Evolutionary conservation across 2,329 filamentous ascomycete genomes (phyloP), one percentile per base, ranked within the genome.

Genomic region (Ceratocystis diversiconidia): DNA sequence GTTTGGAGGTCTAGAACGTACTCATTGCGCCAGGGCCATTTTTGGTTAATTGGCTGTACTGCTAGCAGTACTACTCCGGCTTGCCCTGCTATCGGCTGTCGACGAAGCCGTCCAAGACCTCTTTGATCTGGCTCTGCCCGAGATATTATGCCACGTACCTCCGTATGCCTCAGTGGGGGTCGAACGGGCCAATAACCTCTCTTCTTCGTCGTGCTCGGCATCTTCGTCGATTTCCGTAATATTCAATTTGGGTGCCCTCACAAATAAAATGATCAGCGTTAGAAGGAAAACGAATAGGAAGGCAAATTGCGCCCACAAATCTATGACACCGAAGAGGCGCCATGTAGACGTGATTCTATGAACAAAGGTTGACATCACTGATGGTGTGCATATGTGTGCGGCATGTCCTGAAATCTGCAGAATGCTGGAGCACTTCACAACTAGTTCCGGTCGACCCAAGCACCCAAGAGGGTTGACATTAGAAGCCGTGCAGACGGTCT

Each of bases 231-330:
- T 74, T 71, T 92, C 85, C 59, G 83, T 82, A 65, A 92, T 79
- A 70, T 92, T 85, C 44, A 96, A 75, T 72, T 82, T 86, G 0
- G 92, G 92, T 1, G 90, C 85, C 52, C 88, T 85, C 80, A 97
- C 87, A 0, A 96, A 76, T 2, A 88, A 85, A 0, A 89, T 88
- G 25, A 90, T 67, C 70, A 96, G 89, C 12, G 95, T 86, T 65
- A 96, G 76, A 8, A 96, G 74, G 75, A 95, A 96, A 22, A 96
- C 80, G 43, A 76, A 87, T 55, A 99, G 76, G 77, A 99, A 97
- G 12, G 82, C 88, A 73, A 96, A 97, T 72, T 99, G 94, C 0
- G 91, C 89, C 91, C 92, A 99, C 75, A 97, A 99, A 70, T 90
- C 83, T n/a, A 97, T 78, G 10, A 87, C 85, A 10, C 94, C 94